Evolutionary conservation across 1,284 basidiomycete genomes (phyloP), one percentile per base, ranked within the genome.

Genomic region (Rhodotorula sp.): DNA sequence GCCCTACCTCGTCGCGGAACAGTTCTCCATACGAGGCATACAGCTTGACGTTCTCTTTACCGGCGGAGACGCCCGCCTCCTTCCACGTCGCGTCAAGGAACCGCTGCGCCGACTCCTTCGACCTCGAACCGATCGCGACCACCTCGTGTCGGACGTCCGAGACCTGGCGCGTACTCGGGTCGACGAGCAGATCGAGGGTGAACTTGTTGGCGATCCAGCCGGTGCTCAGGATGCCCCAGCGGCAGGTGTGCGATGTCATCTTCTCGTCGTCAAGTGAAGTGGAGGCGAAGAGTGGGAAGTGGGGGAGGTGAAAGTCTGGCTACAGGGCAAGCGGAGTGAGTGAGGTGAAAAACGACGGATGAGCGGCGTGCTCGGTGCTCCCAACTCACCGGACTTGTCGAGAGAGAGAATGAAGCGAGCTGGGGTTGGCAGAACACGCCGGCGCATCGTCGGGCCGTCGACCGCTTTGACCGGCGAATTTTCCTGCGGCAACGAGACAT

Each of bases 131-230:
- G 26, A 83, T 82, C 68, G 85, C 84, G 46, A 79, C 73, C 43
- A 85, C 80, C 67, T 83, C 81, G 73, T 85, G 85, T 56, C 78
- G 69, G 46, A 85, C 80, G 72, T 84, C 84, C 0, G 72, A 68
- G 1, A 82, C 82, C 6, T 79, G 72, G 6, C 84, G 79, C 0
- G 78, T 77, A 3, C 79, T 58, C 0, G 83, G 81, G 63, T 81
- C 79, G 65, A 77, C 49, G 46, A 81, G 71, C 15, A 84, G 76
- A 72, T 85, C 84, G 34, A 73, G 77, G 31, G 79, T 75, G 69
- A 85, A 85, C 59, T 77, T 77, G 31, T 75, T 78, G 26, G 78
- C 79, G 73, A 82, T 83, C 80, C 80, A 69, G 26, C 76, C 73
- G 7, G 61, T 60, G 1, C 52, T 46, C 23, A 70, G 34, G 61